Conservation (phyloP, 2,329 filamentous ascomycete genomes). For the Aspergillus eucalypticola region DNA sequence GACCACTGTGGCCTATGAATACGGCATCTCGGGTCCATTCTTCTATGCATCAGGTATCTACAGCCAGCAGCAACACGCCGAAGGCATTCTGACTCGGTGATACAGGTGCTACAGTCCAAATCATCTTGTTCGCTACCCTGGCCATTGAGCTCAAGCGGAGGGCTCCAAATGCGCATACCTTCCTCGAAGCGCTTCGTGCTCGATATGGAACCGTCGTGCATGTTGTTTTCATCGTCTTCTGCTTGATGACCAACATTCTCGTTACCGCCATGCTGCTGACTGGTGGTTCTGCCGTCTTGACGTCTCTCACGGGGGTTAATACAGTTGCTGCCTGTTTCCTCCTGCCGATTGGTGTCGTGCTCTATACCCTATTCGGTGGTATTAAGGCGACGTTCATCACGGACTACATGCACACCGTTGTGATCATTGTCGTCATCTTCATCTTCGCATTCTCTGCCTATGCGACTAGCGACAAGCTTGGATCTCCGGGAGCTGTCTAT, state of each 20-base stretch:
- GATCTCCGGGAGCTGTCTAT: conserved; percentile 75
- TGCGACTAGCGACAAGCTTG: conserved; percentile 69
- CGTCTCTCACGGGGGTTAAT: conserved; percentile 69
- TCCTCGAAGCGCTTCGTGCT: conserved; percentile 79
- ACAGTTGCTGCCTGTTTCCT: conserved; percentile 83
- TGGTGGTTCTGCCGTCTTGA: conserved; percentile 75
- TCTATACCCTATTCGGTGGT: conserved; percentile 74
- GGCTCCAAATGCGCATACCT: conserved; percentile 82
- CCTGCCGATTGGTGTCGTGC: conserved; percentile 74
- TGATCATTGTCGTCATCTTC: conserved; percentile 74
- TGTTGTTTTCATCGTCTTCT: conserved; percentile 77
- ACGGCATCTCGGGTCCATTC: conserved; percentile 68
- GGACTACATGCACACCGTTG: conserved; percentile 81
- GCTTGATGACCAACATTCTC: conserved; percentile 79
- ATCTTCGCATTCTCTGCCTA: conserved; percentile 82
- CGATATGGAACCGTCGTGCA: conserved; percentile 75
- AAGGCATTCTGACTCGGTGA: conserved; percentile 42
- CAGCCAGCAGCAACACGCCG: conserved; percentile 22
- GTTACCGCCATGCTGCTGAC: conserved; percentile 88
- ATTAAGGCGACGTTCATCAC: conserved; percentile 88
- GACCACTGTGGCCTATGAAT: conserved; percentile 78
- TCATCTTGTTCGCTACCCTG: conserved; percentile 84
- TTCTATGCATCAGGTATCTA: conserved; percentile 62
- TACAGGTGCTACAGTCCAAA: conserved; percentile 74
- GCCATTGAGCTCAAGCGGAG: conserved; percentile 87